Percentiles rank a stretch among this genome's conserved stretches.
Evolutionary conservation across 2,329 filamentous ascomycete genomes (phyloP).

Genomic region (Orbilia ellipsospora): DNA sequence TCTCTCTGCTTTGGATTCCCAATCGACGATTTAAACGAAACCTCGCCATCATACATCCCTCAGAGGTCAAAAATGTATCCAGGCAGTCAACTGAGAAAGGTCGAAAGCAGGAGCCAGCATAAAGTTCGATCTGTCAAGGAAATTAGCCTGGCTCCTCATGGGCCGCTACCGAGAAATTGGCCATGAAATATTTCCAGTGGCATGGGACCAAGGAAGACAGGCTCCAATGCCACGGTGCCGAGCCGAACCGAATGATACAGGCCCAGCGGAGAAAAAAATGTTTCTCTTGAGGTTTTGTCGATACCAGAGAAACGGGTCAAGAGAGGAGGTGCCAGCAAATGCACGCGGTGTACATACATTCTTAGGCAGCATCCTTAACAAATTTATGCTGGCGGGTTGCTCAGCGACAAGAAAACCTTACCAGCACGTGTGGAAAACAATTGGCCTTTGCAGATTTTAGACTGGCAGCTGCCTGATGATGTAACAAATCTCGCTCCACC

Average conservation of each 20-base stretch:
- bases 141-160: no score
- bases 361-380: slow-evolving; percentile 27
- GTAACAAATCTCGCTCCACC: slow-evolving; percentile 26
- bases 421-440: slow-evolving; percentile 45
- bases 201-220: neutral
- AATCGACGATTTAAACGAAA: no score
- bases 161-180: no score
- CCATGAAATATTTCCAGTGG: neutral
- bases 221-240: slow-evolving; percentile 14
- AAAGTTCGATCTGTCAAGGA: no score
- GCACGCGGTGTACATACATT: neutral
- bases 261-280: no score
- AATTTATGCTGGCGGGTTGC: neutral
- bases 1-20: slow-evolving; percentile 9
- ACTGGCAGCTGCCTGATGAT: slow-evolving; percentile 44
- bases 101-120: no score
- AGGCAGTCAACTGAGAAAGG: no score
- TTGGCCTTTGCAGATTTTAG: slow-evolving; percentile 19
- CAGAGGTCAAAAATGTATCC: no score
- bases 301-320: neutral
- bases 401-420: slow-evolving; percentile 3
- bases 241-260: no score
- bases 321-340: no score
- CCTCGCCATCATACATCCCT: no score
- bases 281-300: slow-evolving; percentile 22